A percentile compares a stretch with the other conserved stretches of the same genome.
Evolutionary conservation across 2,329 filamentous ascomycete genomes (phyloP).

Genomic region (Fusarium austroafricanum): DNA sequence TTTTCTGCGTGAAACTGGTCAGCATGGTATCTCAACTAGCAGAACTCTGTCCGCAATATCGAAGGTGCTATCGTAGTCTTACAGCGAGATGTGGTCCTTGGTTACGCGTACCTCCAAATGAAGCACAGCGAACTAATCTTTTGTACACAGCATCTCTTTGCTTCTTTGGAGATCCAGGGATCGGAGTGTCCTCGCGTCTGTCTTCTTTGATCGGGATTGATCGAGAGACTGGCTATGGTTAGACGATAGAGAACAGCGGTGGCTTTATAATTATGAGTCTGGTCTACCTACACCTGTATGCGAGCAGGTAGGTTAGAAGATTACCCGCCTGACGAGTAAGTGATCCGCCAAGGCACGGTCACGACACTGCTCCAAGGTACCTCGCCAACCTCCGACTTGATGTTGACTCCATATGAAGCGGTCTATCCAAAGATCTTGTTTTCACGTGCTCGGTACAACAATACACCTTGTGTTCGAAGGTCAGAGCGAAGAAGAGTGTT

Average conservation of each 20-base stretch:
- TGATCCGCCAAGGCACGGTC: background rate
- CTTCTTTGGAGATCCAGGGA: constrained; percentile 44
- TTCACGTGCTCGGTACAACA: no score
- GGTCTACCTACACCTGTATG: background rate
- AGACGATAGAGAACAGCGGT: no score
- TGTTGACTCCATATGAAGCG: rapidly evolving
- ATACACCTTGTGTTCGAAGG: no score
- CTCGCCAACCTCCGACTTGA: background rate
- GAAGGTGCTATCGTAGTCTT: constrained; percentile 26
- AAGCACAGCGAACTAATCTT: constrained; percentile 53
- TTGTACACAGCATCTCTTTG: constrained; percentile 50
- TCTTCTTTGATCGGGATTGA: constrained; percentile 26
- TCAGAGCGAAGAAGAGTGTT: background rate
- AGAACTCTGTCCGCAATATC: constrained; percentile 45
- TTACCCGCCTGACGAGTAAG: no score
- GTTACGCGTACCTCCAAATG: constrained; percentile 47
- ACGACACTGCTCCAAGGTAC: no score
- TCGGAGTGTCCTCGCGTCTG: constrained; percentile 50
- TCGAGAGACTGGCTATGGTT: no score
- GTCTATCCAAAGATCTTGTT: rapidly evolving
- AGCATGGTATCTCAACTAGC: background rate
- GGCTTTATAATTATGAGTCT: no score
- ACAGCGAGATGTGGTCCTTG: no score
- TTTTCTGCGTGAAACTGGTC: background rate
- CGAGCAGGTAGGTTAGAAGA: no score